Base-by-base conservation (phyloP, 2,329 filamentous ascomycete genomes). In the Aspergillus persii region DNA sequence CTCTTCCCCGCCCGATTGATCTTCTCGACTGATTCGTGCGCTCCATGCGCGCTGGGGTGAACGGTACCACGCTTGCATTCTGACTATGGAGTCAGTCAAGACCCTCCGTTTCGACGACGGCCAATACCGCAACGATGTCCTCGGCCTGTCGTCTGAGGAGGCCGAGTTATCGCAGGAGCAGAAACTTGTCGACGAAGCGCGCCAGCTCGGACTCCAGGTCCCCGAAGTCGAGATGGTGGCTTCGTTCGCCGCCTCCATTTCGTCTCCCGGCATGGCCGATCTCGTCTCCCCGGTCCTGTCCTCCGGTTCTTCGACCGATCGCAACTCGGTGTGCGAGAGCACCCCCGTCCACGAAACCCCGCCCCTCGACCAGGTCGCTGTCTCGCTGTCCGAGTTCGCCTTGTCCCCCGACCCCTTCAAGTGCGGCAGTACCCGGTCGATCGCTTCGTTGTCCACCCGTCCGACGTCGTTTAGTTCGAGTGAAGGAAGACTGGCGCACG, bases 91-190 rank as follows among this genome's bases (percentile, higher is more conserved):
- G 49, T 54, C 62, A 30, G 54, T 53, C 27, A 56, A 66, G n/a
- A 54, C 52, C 47, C 36, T 56, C 46, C 60, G 50, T 36, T 61
- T 77, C 48, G 76, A 78, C 57, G 71, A 77, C 57, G 67, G 68
- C 52, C 66, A 69, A 63, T 79, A 79, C 65, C 72, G 75, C 57
- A 61, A 56, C 23, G 68, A 72, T 39, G 76, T 79, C 50, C 72
- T 79, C 27, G 64, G 61, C 3, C 64, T 76, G 31, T 54, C 66
- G 26, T 68, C 72, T n/a, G 66, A 67, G 39, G 69, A 75, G 58
- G 70, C 72, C 9, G 77, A 79, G 65, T 66, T 71, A 57, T 70
- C 71, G 59, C 67, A 72, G 41, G 75, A 78, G 63, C 72, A 76
- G 58, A 64, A 62, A 31, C 68, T 80, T 48, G 62, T 71, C 31